phyloP scores from a whole-genome alignment of 2,329 filamentous ascomycete genomes.

The Penicillium digitatum region DNA sequence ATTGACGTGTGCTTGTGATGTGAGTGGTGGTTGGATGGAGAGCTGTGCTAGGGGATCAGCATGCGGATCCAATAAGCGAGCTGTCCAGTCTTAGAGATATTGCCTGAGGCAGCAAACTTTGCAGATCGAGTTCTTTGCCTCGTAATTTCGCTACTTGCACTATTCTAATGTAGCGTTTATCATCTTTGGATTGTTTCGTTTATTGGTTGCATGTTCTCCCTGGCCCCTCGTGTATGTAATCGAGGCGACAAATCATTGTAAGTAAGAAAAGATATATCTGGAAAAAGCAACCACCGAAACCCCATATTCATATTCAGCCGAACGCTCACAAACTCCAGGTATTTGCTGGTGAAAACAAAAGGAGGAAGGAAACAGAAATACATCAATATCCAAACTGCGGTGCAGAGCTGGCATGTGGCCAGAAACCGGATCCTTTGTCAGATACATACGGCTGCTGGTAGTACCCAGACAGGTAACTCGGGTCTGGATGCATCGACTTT shows the following conservation, averaged over 20 bases:
- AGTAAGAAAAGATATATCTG: not conserved
- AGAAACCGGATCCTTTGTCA: slow-evolving; percentile 15
- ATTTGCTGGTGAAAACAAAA: not conserved
- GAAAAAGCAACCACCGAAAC: not conserved
- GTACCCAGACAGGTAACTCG: slow-evolving; percentile 14
- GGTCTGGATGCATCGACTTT: slow-evolving; percentile 13
- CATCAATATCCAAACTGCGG: slow-evolving; percentile 20
- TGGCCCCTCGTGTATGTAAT: not conserved
- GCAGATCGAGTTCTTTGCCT: not conserved
- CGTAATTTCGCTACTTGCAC: not conserved
- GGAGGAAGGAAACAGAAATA: not conserved
- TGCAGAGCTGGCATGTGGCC: slow-evolving; percentile 11
- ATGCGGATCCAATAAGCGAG: slow-evolving; percentile 2
- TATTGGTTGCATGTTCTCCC: not conserved
- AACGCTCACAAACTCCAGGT: slow-evolving; percentile 7
- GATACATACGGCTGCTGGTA: slow-evolving; percentile 15
- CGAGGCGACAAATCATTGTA: not conserved
- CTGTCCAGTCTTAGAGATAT: too few species aligned
- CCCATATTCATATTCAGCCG: not conserved
- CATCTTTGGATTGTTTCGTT: not conserved
- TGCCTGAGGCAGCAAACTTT: slow-evolving; percentile 1
- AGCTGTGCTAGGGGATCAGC: slow-evolving; percentile 4
- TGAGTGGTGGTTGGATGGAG: slow-evolving; percentile 9
- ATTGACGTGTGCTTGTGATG: slow-evolving; percentile 3
- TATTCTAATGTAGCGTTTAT: not conserved